Conservation (phyloP, 73 alveolate genomes). For the Symbiodinium pilosum region DNA sequence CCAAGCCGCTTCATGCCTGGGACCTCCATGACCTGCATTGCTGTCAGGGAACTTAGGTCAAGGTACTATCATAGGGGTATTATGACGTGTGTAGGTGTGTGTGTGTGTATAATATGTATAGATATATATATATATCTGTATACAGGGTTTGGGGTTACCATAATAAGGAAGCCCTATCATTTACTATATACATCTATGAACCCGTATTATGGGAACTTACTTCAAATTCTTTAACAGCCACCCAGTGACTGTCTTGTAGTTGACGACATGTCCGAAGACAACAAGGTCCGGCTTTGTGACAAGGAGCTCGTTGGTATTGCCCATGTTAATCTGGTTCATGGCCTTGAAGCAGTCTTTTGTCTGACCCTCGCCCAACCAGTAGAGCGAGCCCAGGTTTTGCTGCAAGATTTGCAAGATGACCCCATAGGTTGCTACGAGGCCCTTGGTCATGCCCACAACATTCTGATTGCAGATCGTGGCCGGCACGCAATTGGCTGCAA, state of each 20-base stretch:
- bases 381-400: background rate
- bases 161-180: too few species aligned
- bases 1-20: background rate
- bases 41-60: too few species aligned
- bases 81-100: too few species aligned
- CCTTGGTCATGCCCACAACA: conserved; percentile 1
- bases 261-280: background rate
- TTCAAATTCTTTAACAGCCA: too few species aligned
- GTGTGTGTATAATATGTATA: too few species aligned
- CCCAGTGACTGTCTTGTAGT: background rate
- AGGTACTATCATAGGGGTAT: too few species aligned
- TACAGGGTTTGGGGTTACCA: too few species aligned
- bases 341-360: background rate
- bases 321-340: background rate
- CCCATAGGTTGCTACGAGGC: background rate
- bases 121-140: too few species aligned
- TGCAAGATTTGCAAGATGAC: background rate
- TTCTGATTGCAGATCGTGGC: background rate
- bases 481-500: background rate
- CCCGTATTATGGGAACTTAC: too few species aligned
- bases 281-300: background rate
- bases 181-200: too few species aligned
- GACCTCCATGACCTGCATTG: background rate
- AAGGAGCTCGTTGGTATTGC: background rate
- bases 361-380: background rate